Evolutionary conservation across 2,329 filamentous ascomycete species (phyloP).

Genomic region (Chaetomium globosum): DNA sequence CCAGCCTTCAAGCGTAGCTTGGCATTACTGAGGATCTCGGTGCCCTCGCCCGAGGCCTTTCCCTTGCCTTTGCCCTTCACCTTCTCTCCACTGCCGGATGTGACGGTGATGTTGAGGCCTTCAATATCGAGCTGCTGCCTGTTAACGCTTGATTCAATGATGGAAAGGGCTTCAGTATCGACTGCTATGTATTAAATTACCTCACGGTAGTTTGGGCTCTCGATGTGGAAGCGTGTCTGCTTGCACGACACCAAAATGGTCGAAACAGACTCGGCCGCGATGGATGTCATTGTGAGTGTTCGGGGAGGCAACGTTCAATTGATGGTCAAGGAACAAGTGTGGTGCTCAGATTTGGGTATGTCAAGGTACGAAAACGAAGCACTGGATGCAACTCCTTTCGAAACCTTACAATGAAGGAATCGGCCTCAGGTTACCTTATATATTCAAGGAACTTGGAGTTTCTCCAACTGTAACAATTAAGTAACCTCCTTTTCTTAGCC

Average conservation of each 20-base stretch:
- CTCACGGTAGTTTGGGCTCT: conserved; percentile 58
- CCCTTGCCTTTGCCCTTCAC: conserved; percentile 42
- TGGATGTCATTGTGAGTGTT: conserved; percentile 38
- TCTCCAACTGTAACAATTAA: not conserved
- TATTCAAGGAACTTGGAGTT: not conserved
- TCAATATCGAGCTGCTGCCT: conserved; percentile 65
- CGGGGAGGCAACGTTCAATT: not conserved
- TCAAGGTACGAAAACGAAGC: not conserved
- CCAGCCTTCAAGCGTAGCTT: conserved; percentile 72
- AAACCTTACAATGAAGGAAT: not conserved
- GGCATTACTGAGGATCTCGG: conserved; percentile 72
- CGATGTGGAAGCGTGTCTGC: conserved; percentile 67
- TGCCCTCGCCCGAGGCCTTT: conserved; percentile 52
- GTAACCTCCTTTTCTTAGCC: too few relatives aligned
- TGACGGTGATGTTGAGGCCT: conserved; percentile 70
- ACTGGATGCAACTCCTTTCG: not conserved
- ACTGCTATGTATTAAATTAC: conserved; percentile 41
- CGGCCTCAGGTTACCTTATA: not conserved
- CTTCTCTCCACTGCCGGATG: conserved; percentile 41
- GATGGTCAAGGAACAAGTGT: not conserved
- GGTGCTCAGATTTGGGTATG: not conserved
- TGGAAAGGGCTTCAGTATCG: not conserved
- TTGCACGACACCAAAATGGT: conserved; percentile 66
- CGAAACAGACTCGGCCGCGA: conserved; percentile 53
- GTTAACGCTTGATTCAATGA: conserved; percentile 52